Base-by-base conservation (phyloP, 495 filamentous ascomycete species). In the Penicillium nucicola region DNA sequence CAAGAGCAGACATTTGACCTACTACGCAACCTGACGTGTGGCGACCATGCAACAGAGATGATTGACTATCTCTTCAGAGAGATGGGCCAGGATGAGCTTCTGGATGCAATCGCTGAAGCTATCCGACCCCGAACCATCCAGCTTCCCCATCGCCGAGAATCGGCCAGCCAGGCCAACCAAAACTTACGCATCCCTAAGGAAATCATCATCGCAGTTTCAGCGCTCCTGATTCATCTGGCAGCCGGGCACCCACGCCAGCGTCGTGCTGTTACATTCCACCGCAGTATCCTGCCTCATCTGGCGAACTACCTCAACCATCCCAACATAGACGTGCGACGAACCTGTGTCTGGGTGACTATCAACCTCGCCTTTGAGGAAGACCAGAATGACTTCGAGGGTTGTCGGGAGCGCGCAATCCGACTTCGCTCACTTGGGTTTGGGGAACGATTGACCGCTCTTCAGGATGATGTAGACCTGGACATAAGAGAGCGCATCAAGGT, bases 1-100 rank as follows among this genome's bases (percentile, higher is more conserved):
- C 92, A 97, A 64, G 89, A 96, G 53, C 90, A 97, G 65, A 90
- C 84, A 0, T 80, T 97, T 25, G 87, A 92, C 44, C 83, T 93
- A 50, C 79, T 98, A 45, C 80, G 91, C 39, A 98, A 98, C 65
- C 75, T 96, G n/a, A 85, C 96, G 53, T 85, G 83, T 48, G 86
- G 85, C 11, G 63, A 71, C 9, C 82, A 81, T 20, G 77, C 80
- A 8, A 64, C 79, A 7, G 86, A 90, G 54, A 91, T 95, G 84
- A 86, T 95, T 50, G 90, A 96, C 54, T 79, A 82, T 48, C 66
- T 97, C n/a, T 86, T 96, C 64, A 74, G 69, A 32, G 77, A 81
- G 41, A 71, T 96, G n/a, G 89, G 88, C 14, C 78, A 89, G 57
- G 80, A 87, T 42, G 78, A 83, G 25, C 61, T 96, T 15, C 89